phyloP scores from a whole-genome alignment of 345 rosid species.

The Geranium rotundifolium region DNA sequence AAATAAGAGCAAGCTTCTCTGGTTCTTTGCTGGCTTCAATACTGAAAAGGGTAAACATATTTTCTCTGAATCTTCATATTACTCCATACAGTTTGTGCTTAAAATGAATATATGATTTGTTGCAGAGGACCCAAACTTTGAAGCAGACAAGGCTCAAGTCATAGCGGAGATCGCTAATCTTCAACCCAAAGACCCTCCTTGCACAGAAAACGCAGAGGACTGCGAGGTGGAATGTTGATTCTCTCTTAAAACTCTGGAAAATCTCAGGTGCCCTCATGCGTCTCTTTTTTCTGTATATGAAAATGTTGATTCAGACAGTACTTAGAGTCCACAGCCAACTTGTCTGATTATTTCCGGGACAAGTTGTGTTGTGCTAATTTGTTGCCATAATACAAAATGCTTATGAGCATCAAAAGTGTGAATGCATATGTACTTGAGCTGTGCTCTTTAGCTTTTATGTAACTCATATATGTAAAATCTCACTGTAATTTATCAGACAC shows the following conservation, averaged over 20 bases:
- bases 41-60: not conserved
- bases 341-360: no score
- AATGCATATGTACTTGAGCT: no score
- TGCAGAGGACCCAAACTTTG: not conserved
- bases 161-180: not conserved
- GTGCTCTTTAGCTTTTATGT: no score
- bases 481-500: no score
- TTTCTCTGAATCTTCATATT: no score
- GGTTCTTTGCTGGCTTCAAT: not conserved
- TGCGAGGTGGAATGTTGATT: not conserved
- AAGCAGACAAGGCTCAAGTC: not conserved
- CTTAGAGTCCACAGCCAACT: not conserved
- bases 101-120: not conserved
- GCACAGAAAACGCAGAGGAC: not conserved
- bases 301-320: not conserved
- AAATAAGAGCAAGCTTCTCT: conserved; percentile 56
- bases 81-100: not conserved
- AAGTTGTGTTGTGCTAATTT: no score
- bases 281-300: not conserved
- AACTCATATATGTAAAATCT: no score
- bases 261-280: not conserved
- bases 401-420: not conserved
- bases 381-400: no score
- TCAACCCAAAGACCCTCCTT: not conserved
- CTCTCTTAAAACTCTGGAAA: not conserved